Percentiles rank a stretch among this genome's conserved stretches.
Evolutionary conservation across 2,329 filamentous ascomycete species (phyloP).

Genomic region (Didymella sp.): DNA sequence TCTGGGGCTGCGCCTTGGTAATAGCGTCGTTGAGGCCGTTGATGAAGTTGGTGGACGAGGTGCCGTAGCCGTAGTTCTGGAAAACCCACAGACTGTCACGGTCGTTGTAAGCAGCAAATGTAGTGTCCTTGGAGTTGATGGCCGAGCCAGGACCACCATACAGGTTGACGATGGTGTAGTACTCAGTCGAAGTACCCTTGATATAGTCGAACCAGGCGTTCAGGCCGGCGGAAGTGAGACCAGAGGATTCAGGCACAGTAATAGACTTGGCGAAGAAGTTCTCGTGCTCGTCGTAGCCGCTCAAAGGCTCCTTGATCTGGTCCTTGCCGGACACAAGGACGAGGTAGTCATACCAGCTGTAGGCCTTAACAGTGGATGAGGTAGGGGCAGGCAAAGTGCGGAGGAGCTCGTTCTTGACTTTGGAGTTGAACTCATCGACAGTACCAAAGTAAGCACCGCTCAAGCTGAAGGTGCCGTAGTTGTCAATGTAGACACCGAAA

Average conservation of each 20-base stretch:
- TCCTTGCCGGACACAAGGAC: constrained; percentile 50
- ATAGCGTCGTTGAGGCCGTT: constrained; percentile 54
- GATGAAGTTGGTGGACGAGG: constrained; percentile 45
- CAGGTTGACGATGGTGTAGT: constrained; percentile 50
- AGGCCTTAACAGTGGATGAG: constrained; percentile 31
- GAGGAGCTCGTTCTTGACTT: constrained; percentile 50
- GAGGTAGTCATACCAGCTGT: constrained; percentile 51
- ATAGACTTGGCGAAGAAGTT: constrained; percentile 52
- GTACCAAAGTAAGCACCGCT: constrained; percentile 53
- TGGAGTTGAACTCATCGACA: constrained; percentile 47
- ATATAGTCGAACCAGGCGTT: constrained; percentile 45
- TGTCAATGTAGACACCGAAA: constrained; percentile 53
- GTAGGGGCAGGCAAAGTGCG: constrained; percentile 43
- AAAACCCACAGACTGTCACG: constrained; percentile 49
- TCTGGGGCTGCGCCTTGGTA: constrained; percentile 47
- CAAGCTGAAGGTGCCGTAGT: constrained; percentile 42
- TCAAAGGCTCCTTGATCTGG: constrained; percentile 38
- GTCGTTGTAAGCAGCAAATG: constrained; percentile 47
- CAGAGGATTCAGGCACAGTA: constrained; percentile 48
- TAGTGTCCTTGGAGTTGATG: constrained; percentile 46
- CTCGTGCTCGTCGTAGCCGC: constrained; percentile 49
- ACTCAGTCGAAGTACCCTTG: constrained; percentile 30
- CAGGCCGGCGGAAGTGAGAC: constrained; percentile 39
- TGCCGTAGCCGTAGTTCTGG: constrained; percentile 46
- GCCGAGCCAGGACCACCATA: constrained; percentile 48